Evolutionary conservation across 1,284 basidiomycete species (phyloP), one percentile per base, ranked within the genome.

Genomic region (Marasmius sp.): DNA sequence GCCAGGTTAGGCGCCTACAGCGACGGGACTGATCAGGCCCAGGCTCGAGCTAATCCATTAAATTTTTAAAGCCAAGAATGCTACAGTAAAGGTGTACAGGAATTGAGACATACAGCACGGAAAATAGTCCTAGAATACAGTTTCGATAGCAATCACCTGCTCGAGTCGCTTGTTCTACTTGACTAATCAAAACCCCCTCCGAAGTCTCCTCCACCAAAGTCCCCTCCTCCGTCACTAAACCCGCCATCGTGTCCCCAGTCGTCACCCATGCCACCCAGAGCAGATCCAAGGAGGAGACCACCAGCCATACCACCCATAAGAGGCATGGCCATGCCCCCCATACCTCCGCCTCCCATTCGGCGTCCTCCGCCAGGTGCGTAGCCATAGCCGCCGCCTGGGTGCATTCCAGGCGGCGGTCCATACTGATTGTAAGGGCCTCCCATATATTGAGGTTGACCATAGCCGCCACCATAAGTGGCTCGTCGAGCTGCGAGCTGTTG

Each of bases 261-360:
- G 33, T 52, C 49, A 27, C 51, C 57, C 20, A 50, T 45, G n/a
- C 67, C 69, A 37, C 68, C 70, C 16, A 87, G 54, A 18, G 80
- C 65, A 51, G 84, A 82, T 2, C 84, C 87, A 0, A 89, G 71
- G 2, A 89, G 65, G 18, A 88, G 69, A 1, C 87, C 87, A 27
- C 86, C 86, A 2, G 82, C 87, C 45, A 88, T 68, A 18, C 86
- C 87, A 41, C 85, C 87, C 27, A 86, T 63, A 1, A 87, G 69
- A 4, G 85, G 84, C 20, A 86, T 57, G 1, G 73, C 84, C 69
- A 81, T 75, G 3, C 79, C 77, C 33, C 77, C 76, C n/a, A 22
- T 41, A 10, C 60, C 61, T 27, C 59, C 37, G 36, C 50, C 56
- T 8, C 56, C 52, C 10, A 11, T 27, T 37, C 34, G 20, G 20